phyloP scores from a whole-genome alignment of 2,329 filamentous ascomycete species.

The Hypoxylon sp. region DNA sequence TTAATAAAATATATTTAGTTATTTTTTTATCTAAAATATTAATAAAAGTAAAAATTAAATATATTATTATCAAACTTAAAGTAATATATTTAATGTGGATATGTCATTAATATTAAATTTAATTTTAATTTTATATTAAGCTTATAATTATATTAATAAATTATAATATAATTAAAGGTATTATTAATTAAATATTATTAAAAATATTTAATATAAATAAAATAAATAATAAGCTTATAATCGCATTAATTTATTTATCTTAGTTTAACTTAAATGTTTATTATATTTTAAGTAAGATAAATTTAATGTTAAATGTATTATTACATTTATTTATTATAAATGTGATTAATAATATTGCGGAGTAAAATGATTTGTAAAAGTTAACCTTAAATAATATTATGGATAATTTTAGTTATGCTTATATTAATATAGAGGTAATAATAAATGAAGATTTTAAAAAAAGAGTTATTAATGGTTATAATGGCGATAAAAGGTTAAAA shows the following conservation, averaged over 20 bases:
- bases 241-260: not conserved
- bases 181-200: not conserved
- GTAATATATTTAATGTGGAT: too few species aligned
- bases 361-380: not conserved
- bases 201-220: too few species aligned
- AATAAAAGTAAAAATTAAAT: not conserved
- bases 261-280: slow-evolving; percentile 2
- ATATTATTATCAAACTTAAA: not conserved
- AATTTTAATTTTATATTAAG: not conserved
- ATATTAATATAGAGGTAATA: too few species aligned
- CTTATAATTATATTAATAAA: not conserved
- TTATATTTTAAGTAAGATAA: not conserved
- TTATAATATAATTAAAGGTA: not conserved
- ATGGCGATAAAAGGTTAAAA: too few species aligned
- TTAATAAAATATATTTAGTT: too few species aligned
- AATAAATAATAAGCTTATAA: not conserved
- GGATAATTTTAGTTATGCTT: too few species aligned
- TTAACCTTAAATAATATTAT: not conserved
- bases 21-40: not conserved
- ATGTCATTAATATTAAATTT: too few species aligned
- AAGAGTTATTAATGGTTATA: too few species aligned
- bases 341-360: too few species aligned
- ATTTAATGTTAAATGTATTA: not conserved
- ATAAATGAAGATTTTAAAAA: too few species aligned
- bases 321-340: not conserved